A percentile compares a stretch with the other conserved stretches of the same genome.
phyloP scores from a whole-genome alignment of 805 yeast species.

The Spathaspora sp. region DNA sequence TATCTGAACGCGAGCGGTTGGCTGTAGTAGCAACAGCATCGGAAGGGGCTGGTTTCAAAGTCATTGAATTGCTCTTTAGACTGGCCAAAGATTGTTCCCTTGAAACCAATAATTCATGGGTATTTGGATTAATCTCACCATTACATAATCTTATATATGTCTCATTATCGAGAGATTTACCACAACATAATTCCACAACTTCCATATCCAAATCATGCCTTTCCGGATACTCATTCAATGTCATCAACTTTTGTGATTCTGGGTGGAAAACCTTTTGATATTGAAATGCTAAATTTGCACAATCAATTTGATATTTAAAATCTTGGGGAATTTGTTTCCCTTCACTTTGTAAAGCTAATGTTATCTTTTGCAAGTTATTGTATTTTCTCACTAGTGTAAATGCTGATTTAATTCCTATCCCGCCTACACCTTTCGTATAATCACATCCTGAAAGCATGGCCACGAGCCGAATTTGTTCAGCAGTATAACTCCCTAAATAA shows the following conservation, averaged over 20 bases:
- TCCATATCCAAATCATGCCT: conserved; percentile 40
- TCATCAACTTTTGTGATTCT: conserved; percentile 37
- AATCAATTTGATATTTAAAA: conserved; percentile 56
- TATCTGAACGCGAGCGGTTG: neutral
- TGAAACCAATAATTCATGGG: conserved; percentile 43
- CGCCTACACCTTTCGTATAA: conserved; percentile 81
- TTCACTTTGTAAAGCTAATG: conserved; percentile 55
- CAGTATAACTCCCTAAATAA: conserved; percentile 48
- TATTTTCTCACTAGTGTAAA: conserved; percentile 52
- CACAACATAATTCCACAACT: conserved; percentile 42
- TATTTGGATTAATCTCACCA: conserved; percentile 68
- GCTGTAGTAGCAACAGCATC: neutral
- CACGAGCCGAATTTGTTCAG: conserved; percentile 62
- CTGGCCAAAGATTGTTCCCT: conserved; percentile 38
- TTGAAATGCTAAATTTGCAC: conserved; percentile 77
- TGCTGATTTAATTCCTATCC: conserved; percentile 79
- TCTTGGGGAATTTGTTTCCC: conserved; percentile 58
- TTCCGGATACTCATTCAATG: conserved; percentile 56
- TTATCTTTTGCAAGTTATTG: conserved; percentile 50
- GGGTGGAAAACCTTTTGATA: conserved; percentile 88
- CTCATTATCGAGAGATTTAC: conserved; percentile 38
- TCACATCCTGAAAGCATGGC: conserved; percentile 97
- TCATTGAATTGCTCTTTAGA: conserved; percentile 16
- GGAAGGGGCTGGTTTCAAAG: neutral
- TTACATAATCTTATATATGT: conserved; percentile 54